A percentile compares a stretch with the other conserved stretches of the same genome.
phyloP scores from a whole-genome alignment of 192 early-diverging fungal species.

The Dissophora ornata region DNA sequence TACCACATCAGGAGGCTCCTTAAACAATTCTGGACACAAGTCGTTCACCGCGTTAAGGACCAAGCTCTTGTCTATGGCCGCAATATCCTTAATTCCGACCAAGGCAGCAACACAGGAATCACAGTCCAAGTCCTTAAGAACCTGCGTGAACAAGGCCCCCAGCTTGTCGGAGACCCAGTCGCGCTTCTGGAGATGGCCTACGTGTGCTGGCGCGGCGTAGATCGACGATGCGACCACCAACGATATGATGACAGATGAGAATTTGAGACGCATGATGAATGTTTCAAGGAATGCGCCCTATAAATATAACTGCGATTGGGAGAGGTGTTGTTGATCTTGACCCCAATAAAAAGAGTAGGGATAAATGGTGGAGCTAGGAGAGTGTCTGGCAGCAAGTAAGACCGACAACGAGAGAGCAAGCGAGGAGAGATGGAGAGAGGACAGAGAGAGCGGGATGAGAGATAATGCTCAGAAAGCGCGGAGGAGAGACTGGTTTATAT shows the following conservation, averaged over 20 bases:
- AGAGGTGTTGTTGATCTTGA: too few species aligned
- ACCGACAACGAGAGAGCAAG: too few species aligned
- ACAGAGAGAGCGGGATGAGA: too few species aligned
- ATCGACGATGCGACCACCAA: constrained; percentile 14
- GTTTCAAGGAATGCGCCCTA: too few species aligned
- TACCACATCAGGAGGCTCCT: constrained; percentile 54
- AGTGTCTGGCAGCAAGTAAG: too few species aligned
- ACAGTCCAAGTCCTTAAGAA: constrained; percentile 26
- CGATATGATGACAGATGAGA: constrained; percentile 4
- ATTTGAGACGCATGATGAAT: constrained; percentile 1
- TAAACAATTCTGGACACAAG: constrained; percentile 31
- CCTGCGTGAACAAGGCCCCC: constrained; percentile 14
- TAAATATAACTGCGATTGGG: too few species aligned
- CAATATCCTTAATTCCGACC: constrained; percentile 50
- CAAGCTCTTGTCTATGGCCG: constrained; percentile 51
- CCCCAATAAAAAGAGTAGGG: too few species aligned
- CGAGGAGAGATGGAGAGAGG: too few species aligned
- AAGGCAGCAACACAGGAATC: constrained; percentile 54
- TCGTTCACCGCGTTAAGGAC: constrained; percentile 30
- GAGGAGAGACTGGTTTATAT: too few species aligned
- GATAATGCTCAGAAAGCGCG: too few species aligned
- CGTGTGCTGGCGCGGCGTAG: constrained; percentile 8
- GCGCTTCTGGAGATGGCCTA: constrained; percentile 18
- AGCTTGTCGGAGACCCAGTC: constrained; percentile 20
- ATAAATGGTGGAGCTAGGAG: too few species aligned